phyloP scores from a whole-genome alignment of 495 filamentous ascomycete genomes.

The Mytilinidion resinicola region DNA sequence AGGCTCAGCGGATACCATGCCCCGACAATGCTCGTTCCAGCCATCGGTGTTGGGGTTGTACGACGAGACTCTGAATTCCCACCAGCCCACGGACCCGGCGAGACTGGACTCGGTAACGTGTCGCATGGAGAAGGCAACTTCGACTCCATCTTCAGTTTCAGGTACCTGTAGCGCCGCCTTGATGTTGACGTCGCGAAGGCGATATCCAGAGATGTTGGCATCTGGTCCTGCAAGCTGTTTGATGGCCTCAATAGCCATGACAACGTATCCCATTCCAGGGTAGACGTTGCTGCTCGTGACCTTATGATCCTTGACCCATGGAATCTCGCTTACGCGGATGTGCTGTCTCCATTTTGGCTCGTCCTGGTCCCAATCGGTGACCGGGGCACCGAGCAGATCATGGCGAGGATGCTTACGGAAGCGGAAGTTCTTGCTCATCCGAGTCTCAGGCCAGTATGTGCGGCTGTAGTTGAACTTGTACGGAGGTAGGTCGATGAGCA shows the following conservation, averaged over 20 bases:
- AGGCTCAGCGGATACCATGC: background rate
- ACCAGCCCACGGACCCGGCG: background rate
- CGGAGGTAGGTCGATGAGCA: background rate
- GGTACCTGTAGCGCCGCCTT: background rate
- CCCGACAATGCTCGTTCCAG: background rate
- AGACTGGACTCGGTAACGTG: background rate
- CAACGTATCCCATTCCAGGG: background rate
- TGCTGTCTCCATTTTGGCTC: conserved; percentile 34
- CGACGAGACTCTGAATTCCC: background rate
- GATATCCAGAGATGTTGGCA: background rate
- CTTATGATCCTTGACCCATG: conserved; percentile 15
- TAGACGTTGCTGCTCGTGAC: conserved; percentile 1
- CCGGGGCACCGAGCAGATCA: conserved; percentile 49
- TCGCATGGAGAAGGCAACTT: background rate
- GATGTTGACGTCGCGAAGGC: background rate
- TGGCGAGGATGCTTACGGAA: conserved; percentile 39
- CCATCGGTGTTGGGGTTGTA: background rate
- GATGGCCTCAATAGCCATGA: background rate
- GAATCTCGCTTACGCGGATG: background rate
- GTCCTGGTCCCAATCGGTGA: conserved; percentile 42
- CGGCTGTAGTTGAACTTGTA: conserved; percentile 6
- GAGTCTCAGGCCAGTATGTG: conserved; percentile 5
- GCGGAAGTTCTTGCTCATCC: conserved; percentile 1
- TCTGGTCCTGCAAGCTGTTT: background rate
- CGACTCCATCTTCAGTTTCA: background rate